phyloP scores from a whole-genome alignment of 2,329 filamentous ascomycete genomes.

The Penicillium sclerotigenum region DNA sequence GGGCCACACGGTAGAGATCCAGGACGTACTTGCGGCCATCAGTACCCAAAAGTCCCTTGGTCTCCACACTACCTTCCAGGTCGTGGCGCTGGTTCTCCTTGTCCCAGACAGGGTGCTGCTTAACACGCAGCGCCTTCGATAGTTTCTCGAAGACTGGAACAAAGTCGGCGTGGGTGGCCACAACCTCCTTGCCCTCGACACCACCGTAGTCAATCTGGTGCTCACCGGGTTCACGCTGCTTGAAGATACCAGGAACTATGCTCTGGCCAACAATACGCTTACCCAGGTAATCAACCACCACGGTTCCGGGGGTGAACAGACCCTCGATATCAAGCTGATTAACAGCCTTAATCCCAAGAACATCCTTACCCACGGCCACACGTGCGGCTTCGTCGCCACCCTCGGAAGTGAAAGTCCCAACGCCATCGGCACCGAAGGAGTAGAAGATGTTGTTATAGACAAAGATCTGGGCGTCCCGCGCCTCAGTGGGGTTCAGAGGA shows the following conservation, averaged over 20 bases:
- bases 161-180: conserved; percentile 87
- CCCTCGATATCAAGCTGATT: conserved; percentile 96
- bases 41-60: conserved; percentile 94
- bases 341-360: conserved; percentile 86
- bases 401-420: conserved; percentile 93
- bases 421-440: conserved; percentile 95
- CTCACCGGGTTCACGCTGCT: conserved; percentile 94
- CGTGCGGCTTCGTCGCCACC: conserved; percentile 94
- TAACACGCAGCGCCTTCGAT: conserved; percentile 84
- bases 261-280: conserved; percentile 97
- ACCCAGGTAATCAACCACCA: conserved; percentile 94
- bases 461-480: conserved; percentile 90
- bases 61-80: conserved; percentile 92
- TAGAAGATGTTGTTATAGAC: conserved; percentile 99
- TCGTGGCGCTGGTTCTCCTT: conserved; percentile 89
- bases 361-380: conserved; percentile 94
- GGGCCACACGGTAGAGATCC: conserved; percentile 91
- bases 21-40: conserved; percentile 97
- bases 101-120: conserved; percentile 96
- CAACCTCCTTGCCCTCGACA: conserved; percentile 93
- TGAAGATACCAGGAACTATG: conserved; percentile 98
- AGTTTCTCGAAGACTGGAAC: conserved; percentile 81
- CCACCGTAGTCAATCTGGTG: conserved; percentile 99
- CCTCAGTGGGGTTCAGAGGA: conserved; percentile 91
- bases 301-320: conserved; percentile 90